Evolutionary conservation across 331 rosid genomes (phyloP), one percentile per base, ranked within the genome.

Genomic region (Pyracantha coccinea): DNA sequence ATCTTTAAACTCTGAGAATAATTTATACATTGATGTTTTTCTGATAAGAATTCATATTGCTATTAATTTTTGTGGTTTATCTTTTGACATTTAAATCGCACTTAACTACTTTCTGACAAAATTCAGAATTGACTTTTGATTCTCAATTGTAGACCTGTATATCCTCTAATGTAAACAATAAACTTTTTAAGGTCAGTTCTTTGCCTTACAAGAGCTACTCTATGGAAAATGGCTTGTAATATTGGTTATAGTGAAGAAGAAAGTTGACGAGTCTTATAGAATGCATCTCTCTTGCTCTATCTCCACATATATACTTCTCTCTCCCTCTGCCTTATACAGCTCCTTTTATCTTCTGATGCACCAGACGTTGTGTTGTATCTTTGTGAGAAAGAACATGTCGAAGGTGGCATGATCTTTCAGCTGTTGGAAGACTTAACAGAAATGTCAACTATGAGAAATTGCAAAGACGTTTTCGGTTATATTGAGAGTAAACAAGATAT

Each of bases 321-420:
- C 47, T 41, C 4, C 47, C 7, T 2, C 20, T 20, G 38, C 21
- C 27, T 9, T 16, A 29, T 13, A 21, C 32, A 20, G 32, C 15
- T 67, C 19, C 11, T 15, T 24, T 35, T 16, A 45, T 62, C 66
- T 78, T 57, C 66, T 45, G 70, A 9, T 17, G 38, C 69, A 74
- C 76, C 92, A 93, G 98, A 94, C 66, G 86, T 94, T 77, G 96
- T 90, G 68, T 79, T 94, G 75, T 94, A 92, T 86, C 99, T 92
- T 75, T 94, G 99, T 75, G 99, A 92, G 83, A 94, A 90, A 50
- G 99, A 94, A 75, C 99, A 94, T 29, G 79, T 94, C 24, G 97
- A 94, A 88, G 97, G 97, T 41, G 99, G 99, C 41, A 94, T 94
- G 99, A 94, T 94, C 79, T 92, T 94, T 83, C 97, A 92, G 83